These are phyloP conservation scores for Blastocystis sp. DNA, from an alignment of 352 stramenopile species.

Conservation along the genomic window DNA sequence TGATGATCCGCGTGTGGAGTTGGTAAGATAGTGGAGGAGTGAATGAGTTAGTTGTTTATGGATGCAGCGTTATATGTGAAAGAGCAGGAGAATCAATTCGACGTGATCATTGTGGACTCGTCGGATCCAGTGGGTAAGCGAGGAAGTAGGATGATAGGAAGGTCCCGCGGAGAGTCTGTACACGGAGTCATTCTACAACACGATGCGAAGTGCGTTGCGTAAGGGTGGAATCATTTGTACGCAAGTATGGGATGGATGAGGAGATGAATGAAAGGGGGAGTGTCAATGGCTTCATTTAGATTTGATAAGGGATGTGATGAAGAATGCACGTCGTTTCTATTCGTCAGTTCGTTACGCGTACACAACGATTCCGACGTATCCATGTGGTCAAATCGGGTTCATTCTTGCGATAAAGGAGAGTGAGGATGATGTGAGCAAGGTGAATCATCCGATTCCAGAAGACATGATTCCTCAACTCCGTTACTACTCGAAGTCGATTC, in stretches of 20 bases:
- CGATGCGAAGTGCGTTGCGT: conserved; percentile 75
- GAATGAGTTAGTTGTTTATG: conserved; percentile 61
- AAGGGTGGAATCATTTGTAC: conserved; percentile 69
- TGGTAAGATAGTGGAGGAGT: conserved; percentile 61
- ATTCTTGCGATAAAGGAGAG: conserved; percentile 66
- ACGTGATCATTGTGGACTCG: conserved; percentile 91
- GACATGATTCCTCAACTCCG: conserved; percentile 68
- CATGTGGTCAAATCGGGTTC: conserved; percentile 95
- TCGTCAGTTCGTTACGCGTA: conserved; percentile 91
- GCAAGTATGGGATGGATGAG: conserved; percentile 50
- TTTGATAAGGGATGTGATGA: conserved; percentile 85
- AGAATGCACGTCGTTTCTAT: conserved; percentile 77
- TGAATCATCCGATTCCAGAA: conserved; percentile 14
- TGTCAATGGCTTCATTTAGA: conserved; percentile 94
- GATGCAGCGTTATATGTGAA: conserved; percentile 77
- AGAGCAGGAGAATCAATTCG: conserved; percentile 71
- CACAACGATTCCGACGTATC: conserved; percentile 95
- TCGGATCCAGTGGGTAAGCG: conserved; percentile 76
- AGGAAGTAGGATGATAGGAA: neutral
- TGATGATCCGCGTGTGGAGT: conserved; percentile 81
- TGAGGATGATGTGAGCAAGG: conserved; percentile 17
- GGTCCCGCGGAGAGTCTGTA: conserved; percentile 84
- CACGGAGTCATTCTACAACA: conserved; percentile 83
- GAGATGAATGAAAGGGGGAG: conserved; percentile 71
- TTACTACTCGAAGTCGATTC: conserved; percentile 86